These are phyloP conservation scores for Saccharomycopsis lassenensis DNA, from an alignment of 805 yeast genomes.

Conservation along the genomic window DNA sequence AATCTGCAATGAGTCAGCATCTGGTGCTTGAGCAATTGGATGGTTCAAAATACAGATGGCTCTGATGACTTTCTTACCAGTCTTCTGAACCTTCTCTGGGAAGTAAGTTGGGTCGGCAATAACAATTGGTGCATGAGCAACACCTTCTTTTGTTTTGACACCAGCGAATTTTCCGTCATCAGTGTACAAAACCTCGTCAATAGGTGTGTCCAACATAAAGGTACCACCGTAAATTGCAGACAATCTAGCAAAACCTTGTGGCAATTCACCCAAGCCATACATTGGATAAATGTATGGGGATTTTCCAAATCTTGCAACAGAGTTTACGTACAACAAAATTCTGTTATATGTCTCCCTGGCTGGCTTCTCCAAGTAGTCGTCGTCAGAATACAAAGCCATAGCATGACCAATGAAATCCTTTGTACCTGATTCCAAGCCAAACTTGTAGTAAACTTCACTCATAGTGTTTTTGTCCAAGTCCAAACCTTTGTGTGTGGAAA, in stretches of 20 bases:
- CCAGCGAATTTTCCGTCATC: slow-evolving; percentile 70
- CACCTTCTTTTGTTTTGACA: slow-evolving; percentile 84
- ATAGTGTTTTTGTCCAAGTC: slow-evolving; percentile 81
- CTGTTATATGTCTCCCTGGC: slow-evolving; percentile 89
- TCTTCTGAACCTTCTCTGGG: slow-evolving; percentile 67
- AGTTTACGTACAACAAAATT: slow-evolving; percentile 72
- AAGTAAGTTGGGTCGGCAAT: slow-evolving; percentile 98
- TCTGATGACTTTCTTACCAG: slow-evolving; percentile 67
- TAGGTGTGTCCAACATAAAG: slow-evolving; percentile 93
- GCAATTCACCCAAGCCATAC: slow-evolving; percentile 94
- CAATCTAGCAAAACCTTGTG: slow-evolving; percentile 97
- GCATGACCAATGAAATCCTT: slow-evolving; percentile 97
- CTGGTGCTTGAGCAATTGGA: slow-evolving; percentile 72
- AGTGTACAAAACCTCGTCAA: slow-evolving; percentile 75
- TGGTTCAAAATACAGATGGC: slow-evolving; percentile 86
- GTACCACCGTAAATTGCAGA: slow-evolving; percentile 98
- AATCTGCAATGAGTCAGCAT: slow-evolving; percentile 83
- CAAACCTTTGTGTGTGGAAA: slow-evolving; percentile 73
- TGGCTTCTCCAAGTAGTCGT: slow-evolving; percentile 76
- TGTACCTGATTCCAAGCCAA: slow-evolving; percentile 85
- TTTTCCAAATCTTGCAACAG: slow-evolving; percentile 91
- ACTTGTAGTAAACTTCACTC: slow-evolving; percentile 83
- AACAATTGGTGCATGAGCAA: slow-evolving; percentile 83
- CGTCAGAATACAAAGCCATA: slow-evolving; percentile 95
- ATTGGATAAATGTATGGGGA: slow-evolving; percentile 94